These are phyloP conservation scores for Aegilops bicornis DNA, from an alignment of 176 grass and related monocot species.

Conservation along the genomic window DNA sequence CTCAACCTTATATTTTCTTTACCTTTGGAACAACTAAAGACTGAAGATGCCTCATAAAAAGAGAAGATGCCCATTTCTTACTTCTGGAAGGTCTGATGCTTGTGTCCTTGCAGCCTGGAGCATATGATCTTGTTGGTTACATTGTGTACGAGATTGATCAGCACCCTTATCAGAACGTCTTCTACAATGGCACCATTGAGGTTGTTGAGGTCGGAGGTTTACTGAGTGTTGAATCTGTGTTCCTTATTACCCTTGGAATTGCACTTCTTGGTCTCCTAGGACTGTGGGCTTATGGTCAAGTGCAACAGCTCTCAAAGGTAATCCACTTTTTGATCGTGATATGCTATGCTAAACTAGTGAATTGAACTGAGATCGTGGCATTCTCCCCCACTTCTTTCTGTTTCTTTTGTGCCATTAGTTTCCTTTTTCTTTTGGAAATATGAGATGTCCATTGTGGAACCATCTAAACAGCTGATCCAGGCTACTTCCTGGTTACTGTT, in stretches of 20 bases:
- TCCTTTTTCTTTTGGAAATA: background rate
- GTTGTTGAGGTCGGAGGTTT: slow-evolving; percentile 88
- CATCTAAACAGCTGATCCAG: background rate
- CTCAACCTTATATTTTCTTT: background rate
- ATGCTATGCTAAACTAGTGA: background rate
- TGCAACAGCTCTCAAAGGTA: slow-evolving; percentile 95
- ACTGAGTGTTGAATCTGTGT: slow-evolving; percentile 91
- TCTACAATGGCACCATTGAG: slow-evolving; percentile 94
- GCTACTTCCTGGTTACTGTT: background rate
- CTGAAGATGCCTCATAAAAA: slow-evolving; percentile 4
- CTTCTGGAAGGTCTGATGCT: slow-evolving; percentile 13
- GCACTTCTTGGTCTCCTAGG: slow-evolving; percentile 75
- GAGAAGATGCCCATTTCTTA: background rate
- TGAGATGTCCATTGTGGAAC: background rate
- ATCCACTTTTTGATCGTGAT: background rate
- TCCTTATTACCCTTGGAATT: slow-evolving; percentile 86
- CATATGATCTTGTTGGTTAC: slow-evolving; percentile 88
- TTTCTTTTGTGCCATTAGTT: background rate
- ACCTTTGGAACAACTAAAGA: slow-evolving; percentile 22
- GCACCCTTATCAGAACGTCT: slow-evolving; percentile 75
- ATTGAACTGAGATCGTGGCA: background rate
- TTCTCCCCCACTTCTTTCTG: background rate
- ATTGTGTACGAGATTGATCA: slow-evolving; percentile 97
- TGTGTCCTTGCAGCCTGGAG: slow-evolving; percentile 66
- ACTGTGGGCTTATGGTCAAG: slow-evolving; percentile 89